Conservation (phyloP, 257 asterid species). For the Solanum microdontum region DNA sequence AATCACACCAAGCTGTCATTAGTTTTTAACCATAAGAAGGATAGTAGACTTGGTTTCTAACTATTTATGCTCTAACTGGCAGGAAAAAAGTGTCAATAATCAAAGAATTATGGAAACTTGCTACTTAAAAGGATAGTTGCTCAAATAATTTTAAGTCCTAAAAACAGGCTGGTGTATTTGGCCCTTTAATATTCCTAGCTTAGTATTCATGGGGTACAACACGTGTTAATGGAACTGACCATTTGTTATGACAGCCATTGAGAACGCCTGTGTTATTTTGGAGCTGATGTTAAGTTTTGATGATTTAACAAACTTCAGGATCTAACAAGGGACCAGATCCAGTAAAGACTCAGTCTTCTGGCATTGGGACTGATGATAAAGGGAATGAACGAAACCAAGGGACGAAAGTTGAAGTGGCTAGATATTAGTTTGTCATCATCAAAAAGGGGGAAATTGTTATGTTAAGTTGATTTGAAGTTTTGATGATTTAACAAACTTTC, state of each 20-base stretch:
- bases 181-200: neutral
- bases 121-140: neutral
- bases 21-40: neutral
- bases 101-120: neutral
- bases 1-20: neutral
- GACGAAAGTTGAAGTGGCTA: too few relatives aligned
- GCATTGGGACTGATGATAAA: too few relatives aligned
- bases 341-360: too few relatives aligned
- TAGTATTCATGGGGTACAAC: neutral
- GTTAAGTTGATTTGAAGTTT: too few relatives aligned
- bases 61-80: neutral
- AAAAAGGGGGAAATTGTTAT: too few relatives aligned
- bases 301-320: too few relatives aligned
- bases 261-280: too few relatives aligned
- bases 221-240: neutral
- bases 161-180: neutral
- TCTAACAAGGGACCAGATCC: too few relatives aligned
- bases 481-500: too few relatives aligned
- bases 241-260: neutral
- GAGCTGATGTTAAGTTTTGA: too few relatives aligned
- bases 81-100: neutral
- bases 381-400: too few relatives aligned
- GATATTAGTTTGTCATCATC: too few relatives aligned
- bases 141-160: neutral
- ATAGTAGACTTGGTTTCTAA: neutral